A percentile compares a stretch with the other conserved stretches of the same genome.
Conservation (phyloP, 2,329 filamentous ascomycete species). For the Bertia moriformis region DNA sequence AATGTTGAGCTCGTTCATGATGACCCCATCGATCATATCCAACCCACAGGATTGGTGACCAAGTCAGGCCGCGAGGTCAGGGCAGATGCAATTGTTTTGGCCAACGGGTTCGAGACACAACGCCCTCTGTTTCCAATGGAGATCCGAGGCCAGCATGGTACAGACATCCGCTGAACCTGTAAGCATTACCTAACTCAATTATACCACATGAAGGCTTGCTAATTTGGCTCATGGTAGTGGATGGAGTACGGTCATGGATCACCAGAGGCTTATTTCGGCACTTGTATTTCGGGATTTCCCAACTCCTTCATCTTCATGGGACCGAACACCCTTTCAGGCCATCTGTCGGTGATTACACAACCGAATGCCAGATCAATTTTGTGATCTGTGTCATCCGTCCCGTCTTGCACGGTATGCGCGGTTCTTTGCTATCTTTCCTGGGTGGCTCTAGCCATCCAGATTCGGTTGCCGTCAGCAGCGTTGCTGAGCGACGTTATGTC, state of each 20-base stretch:
- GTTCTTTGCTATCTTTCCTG: constrained; percentile 9
- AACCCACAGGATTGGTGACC: constrained; percentile 18
- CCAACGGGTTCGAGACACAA: constrained; percentile 31
- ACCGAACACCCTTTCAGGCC: constrained; percentile 29
- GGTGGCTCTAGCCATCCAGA: constrained; percentile 6
- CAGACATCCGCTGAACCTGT: constrained; percentile 20
- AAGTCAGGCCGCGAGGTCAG: constrained; percentile 17
- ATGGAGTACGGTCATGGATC: constrained; percentile 16
- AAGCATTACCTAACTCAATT: neutral
- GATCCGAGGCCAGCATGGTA: constrained; percentile 24
- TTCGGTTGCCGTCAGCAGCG: constrained; percentile 18
- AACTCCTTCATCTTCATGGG: constrained; percentile 30
- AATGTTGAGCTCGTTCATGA: constrained; percentile 11
- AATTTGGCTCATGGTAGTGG: constrained; percentile 19
- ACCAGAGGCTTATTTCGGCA: constrained; percentile 30
- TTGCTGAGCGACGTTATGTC: constrained; percentile 18
- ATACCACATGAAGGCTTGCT: neutral
- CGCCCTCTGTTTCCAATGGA: constrained; percentile 29
- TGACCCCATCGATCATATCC: constrained; percentile 6
- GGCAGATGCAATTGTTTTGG: constrained; percentile 30
- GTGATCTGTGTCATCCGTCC: constrained; percentile 23
- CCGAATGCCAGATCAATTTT: constrained; percentile 35
- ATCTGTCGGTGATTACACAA: constrained; percentile 32
- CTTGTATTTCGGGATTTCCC: constrained; percentile 27
- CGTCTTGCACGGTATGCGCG: constrained; percentile 17